phyloP scores from a whole-genome alignment of 257 asterid species.

The Solanum pinnatisectum region DNA sequence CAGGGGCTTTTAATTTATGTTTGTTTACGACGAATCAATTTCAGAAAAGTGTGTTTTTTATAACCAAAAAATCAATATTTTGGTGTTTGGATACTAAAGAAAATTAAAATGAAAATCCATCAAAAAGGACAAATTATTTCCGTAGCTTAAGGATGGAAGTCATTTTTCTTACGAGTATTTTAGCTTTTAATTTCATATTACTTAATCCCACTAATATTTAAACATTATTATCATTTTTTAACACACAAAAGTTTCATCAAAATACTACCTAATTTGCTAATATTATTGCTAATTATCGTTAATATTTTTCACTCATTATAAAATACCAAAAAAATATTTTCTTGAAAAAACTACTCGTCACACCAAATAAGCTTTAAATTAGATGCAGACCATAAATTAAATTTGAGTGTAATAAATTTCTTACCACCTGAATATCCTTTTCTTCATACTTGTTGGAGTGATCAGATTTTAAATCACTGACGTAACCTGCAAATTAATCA shows the following conservation, averaged over 20 bases:
- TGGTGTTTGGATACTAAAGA: background rate
- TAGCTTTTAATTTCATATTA: no score
- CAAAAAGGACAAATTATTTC: no score
- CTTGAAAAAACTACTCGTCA: background rate
- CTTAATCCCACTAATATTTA: background rate
- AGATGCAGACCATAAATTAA: no score
- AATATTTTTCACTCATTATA: background rate
- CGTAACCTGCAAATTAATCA: background rate
- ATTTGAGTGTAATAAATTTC: background rate
- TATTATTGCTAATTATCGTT: background rate
- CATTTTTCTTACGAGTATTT: no score
- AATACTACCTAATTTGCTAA: no score
- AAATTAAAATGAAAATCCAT: background rate
- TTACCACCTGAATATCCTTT: background rate
- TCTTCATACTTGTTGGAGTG: background rate
- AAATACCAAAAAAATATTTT: background rate
- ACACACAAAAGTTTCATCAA: background rate
- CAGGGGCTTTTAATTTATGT: no score
- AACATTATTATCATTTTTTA: no score
- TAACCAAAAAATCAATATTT: no score
- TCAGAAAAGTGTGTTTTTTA: background rate
- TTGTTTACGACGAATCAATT: background rate
- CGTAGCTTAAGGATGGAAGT: no score
- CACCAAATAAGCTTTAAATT: no score
- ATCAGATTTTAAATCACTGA: background rate